A percentile compares a stretch with the other conserved stretches of the same genome.
Conservation (phyloP, 2,329 filamentous ascomycete genomes). For the Calonectria crousiana region DNA sequence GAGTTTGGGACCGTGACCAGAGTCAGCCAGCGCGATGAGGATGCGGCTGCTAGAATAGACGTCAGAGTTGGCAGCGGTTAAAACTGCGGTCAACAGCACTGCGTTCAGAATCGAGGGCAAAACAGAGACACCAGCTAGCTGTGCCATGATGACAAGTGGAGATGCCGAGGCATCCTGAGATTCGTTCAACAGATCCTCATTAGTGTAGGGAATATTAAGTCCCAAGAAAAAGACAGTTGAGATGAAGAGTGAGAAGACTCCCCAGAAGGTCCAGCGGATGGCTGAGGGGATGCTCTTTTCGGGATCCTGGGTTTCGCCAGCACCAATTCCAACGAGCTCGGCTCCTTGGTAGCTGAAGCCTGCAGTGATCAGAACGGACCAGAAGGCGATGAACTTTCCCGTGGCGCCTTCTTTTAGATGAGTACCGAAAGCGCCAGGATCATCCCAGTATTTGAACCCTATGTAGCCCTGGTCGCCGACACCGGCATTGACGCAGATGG, state of each 20-base stretch:
- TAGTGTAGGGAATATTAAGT: slow-evolving; percentile 75
- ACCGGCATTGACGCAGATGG: slow-evolving; percentile 80
- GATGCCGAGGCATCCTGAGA: slow-evolving; percentile 72
- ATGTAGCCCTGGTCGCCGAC: slow-evolving; percentile 78
- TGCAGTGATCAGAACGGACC: slow-evolving; percentile 76
- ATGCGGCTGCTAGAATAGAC: slow-evolving; percentile 79
- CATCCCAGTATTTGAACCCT: slow-evolving; percentile 78
- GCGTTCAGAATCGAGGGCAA: slow-evolving; percentile 81
- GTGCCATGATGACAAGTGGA: slow-evolving; percentile 72
- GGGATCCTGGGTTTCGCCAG: slow-evolving; percentile 80
- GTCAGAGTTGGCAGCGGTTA: slow-evolving; percentile 83
- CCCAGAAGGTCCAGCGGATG: slow-evolving; percentile 81
- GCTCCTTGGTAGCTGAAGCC: slow-evolving; percentile 79
- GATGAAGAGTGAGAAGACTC: slow-evolving; percentile 78
- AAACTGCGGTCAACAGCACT: slow-evolving; percentile 82
- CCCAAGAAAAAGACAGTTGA: slow-evolving; percentile 77
- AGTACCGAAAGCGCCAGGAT: slow-evolving; percentile 77
- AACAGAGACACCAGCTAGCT: slow-evolving; percentile 72
- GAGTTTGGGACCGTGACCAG: slow-evolving; percentile 71
- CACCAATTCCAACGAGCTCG: slow-evolving; percentile 82
- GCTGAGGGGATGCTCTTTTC: slow-evolving; percentile 78
- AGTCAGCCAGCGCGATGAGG: slow-evolving; percentile 74
- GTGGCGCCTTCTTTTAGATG: slow-evolving; percentile 66
- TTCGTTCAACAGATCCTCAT: slow-evolving; percentile 63
- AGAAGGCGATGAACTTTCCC: slow-evolving; percentile 77